Conservation (phyloP, 208 protist species). For the Acanthamoeba royreba region DNA sequence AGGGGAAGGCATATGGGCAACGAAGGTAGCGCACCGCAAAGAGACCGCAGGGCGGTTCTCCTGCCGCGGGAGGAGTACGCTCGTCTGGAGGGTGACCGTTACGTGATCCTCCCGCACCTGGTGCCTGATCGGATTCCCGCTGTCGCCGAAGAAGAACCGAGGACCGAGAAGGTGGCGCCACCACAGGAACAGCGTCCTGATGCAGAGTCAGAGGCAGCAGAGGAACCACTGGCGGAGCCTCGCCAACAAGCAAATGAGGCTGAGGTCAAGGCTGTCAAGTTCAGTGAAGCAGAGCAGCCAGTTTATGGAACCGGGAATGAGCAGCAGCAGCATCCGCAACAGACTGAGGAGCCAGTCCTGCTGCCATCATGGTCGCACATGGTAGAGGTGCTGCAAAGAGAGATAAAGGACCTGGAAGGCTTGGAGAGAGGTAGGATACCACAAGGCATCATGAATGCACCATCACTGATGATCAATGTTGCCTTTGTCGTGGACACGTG, state of each 20-base stretch:
- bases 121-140: neutral
- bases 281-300: neutral
- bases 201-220: too few species aligned
- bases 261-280: too few species aligned
- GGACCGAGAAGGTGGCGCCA: neutral
- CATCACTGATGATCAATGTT: too few species aligned
- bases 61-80: neutral
- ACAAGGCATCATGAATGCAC: too few species aligned
- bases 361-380: neutral
- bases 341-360: neutral
- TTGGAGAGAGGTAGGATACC: neutral
- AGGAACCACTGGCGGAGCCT: too few species aligned
- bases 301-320: neutral
- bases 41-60: neutral
- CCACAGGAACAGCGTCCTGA: too few species aligned
- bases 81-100: neutral
- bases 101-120: neutral
- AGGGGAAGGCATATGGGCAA: too few species aligned
- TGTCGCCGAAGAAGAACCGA: neutral
- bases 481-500: neutral
- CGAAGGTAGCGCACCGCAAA: neutral
- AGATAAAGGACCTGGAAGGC: neutral
- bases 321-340: neutral
- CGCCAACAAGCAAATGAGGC: too few species aligned
- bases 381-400: neutral